Percentiles rank a stretch among this genome's conserved stretches.
Evolutionary conservation across 257 asterid species (phyloP).

Genomic region (Phtheirospermum japonicum): DNA sequence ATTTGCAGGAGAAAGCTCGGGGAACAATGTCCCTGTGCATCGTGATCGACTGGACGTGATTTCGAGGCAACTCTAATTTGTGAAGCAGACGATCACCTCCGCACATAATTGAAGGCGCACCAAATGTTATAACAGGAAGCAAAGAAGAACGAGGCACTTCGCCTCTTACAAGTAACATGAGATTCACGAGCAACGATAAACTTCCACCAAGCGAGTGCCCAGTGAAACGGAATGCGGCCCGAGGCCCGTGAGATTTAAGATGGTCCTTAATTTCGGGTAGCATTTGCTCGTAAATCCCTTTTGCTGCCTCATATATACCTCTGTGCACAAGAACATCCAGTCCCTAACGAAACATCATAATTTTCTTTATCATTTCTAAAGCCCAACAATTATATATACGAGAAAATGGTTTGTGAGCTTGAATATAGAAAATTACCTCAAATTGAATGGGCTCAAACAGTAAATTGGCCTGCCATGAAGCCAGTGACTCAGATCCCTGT

Average conservation of each 20-base stretch:
- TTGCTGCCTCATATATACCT: constrained; percentile 98
- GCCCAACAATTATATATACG: not conserved
- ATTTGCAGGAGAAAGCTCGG: constrained; percentile 90
- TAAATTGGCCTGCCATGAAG: constrained; percentile 97
- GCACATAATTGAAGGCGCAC: constrained; percentile 88
- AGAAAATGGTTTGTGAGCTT: constrained; percentile 6
- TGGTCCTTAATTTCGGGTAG: constrained; percentile 74
- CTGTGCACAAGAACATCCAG: constrained; percentile 85
- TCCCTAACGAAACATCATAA: constrained; percentile 50
- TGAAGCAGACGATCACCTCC: constrained; percentile 80
- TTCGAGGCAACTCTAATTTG: constrained; percentile 63
- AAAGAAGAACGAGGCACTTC: constrained; percentile 66
- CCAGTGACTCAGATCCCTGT: constrained; percentile 92
- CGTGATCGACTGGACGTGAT: constrained; percentile 68
- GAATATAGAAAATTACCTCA: constrained; percentile 59
- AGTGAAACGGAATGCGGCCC: constrained; percentile 74
- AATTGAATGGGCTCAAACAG: constrained; percentile 87
- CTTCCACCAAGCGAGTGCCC: constrained; percentile 99
- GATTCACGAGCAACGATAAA: constrained; percentile 75
- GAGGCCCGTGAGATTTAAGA: constrained; percentile 50
- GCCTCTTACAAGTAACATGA: constrained; percentile 77
- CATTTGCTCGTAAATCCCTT: constrained; percentile 87
- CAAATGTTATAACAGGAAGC: constrained; percentile 87
- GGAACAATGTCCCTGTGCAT: constrained; percentile 98
- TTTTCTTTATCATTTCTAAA: not conserved